phyloP scores from a whole-genome alignment of 805 yeast genomes.

The Zygosaccharomyces bailii region DNA sequence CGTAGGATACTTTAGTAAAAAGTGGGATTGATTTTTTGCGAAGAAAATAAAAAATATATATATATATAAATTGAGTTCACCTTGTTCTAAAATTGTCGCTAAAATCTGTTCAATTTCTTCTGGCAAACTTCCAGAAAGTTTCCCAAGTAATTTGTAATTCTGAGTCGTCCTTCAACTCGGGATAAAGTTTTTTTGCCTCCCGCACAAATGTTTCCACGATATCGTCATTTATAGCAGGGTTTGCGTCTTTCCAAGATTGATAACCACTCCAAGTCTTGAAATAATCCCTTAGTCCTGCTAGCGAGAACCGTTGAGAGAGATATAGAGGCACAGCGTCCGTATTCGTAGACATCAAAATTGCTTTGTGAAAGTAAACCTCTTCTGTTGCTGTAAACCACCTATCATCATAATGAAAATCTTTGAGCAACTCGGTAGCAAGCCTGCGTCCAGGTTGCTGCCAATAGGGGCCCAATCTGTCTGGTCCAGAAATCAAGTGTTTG shows the following conservation, averaged over 20 bases:
- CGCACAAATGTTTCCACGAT: slow-evolving; percentile 47
- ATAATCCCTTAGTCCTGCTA: slow-evolving; percentile 48
- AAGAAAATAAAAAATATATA: too few species aligned
- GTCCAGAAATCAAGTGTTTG: slow-evolving; percentile 48
- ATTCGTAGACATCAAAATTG: slow-evolving; percentile 5
- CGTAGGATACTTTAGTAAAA: too few species aligned
- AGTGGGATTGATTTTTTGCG: too few species aligned
- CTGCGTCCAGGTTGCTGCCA: slow-evolving; percentile 14
- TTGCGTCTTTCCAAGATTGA: slow-evolving; percentile 52
- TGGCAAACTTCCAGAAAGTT: slow-evolving; percentile 30
- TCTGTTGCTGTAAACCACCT: slow-evolving; percentile 41
- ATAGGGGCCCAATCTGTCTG: slow-evolving; percentile 36
- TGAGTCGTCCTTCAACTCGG: slow-evolving; percentile 16
- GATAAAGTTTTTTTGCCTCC: slow-evolving; percentile 36
- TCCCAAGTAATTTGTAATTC: slow-evolving; percentile 28
- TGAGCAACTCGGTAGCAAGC: slow-evolving; percentile 32
- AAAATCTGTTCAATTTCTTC: too few species aligned
- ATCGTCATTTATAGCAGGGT: slow-evolving; percentile 41
- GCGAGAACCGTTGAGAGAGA: slow-evolving; percentile 42
- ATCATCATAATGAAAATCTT: slow-evolving; percentile 47
- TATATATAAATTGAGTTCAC: too few species aligned
- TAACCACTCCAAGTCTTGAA: slow-evolving; percentile 64
- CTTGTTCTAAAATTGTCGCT: too few species aligned
- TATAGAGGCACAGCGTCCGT: slow-evolving; percentile 29
- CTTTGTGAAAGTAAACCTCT: slow-evolving; percentile 29